Evolutionary conservation across 208 protist genomes (phyloP).

Genomic region (Tritrichomonas musculus): DNA sequence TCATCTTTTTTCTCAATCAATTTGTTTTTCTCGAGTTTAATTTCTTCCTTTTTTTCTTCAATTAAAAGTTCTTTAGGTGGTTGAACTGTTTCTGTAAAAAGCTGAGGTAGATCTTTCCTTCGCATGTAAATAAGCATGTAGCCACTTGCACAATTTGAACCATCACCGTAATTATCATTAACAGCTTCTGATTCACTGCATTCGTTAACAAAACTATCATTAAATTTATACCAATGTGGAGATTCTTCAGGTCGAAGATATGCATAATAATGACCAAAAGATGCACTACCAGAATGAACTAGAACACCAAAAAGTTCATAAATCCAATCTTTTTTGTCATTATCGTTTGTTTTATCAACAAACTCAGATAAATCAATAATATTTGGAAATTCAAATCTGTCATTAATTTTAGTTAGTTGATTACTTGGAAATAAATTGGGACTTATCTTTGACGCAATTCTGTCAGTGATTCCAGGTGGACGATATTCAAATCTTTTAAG

Average conservation of each 20-base stretch:
- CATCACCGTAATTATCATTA: slow-evolving; percentile 57
- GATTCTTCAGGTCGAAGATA: slow-evolving; percentile 58
- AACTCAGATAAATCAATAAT: slow-evolving; percentile 52
- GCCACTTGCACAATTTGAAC: not conserved
- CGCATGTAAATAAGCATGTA: slow-evolving; percentile 15
- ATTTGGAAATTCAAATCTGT: slow-evolving; percentile 54
- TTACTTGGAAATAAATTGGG: too few relatives aligned
- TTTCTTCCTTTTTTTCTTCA: too few relatives aligned
- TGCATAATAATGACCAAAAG: slow-evolving; percentile 74
- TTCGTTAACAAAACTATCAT: slow-evolving; percentile 66
- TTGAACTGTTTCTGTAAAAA: too few relatives aligned
- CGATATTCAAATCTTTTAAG: slow-evolving; percentile 76
- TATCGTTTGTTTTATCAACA: slow-evolving; percentile 28
- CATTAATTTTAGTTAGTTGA: slow-evolving; percentile 56
- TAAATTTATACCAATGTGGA: slow-evolving; percentile 60
- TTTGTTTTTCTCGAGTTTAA: too few relatives aligned
- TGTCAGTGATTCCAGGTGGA: not conserved
- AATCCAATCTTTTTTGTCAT: not conserved
- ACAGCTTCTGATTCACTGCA: slow-evolving; percentile 53
- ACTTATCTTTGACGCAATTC: not conserved
- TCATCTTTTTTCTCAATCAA: too few relatives aligned
- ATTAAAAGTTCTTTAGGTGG: too few relatives aligned
- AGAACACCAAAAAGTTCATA: slow-evolving; percentile 64
- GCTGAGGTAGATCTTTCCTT: not conserved
- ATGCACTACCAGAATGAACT: slow-evolving; percentile 66